phyloP scores from a whole-genome alignment of 2,329 filamentous ascomycete species.

The Epichloe gansuensis region DNA sequence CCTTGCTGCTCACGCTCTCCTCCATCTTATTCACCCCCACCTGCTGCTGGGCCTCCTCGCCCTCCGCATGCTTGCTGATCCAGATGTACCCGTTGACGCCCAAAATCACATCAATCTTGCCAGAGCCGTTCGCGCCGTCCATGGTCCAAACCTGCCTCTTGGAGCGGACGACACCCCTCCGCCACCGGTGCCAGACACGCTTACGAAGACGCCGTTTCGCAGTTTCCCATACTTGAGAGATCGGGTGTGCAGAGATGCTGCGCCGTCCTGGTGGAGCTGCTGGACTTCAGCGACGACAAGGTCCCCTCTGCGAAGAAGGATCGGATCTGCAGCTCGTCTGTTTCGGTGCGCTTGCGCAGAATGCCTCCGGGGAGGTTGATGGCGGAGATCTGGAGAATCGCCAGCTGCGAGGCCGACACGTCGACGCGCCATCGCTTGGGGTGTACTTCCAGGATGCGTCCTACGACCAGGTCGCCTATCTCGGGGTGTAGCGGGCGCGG shows the following conservation, averaged over 20 bases:
- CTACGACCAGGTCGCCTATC: conserved; percentile 91
- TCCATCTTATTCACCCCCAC: conserved; percentile 71
- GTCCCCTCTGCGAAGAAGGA: conserved; percentile 94
- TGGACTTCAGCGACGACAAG: conserved; percentile 92
- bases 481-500: conserved; percentile 85
- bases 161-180: conserved; percentile 77
- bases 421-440: conserved; percentile 90
- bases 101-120: conserved; percentile 71
- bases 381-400: conserved; percentile 69
- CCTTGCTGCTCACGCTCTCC: conserved; percentile 70
- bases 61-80: conserved; percentile 74
- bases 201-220: conserved; percentile 81
- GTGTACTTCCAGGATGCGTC: conserved; percentile 90
- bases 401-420: conserved; percentile 76
- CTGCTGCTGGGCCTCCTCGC: conserved; percentile 33
- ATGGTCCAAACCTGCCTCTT: conserved; percentile 83
- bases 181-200: conserved; percentile 70
- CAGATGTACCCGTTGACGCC: conserved; percentile 97
- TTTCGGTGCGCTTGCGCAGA: conserved; percentile 79
- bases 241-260: conserved; percentile 78
- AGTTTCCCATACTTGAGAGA: conserved; percentile 91
- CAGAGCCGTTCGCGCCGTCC: conserved; percentile 40
- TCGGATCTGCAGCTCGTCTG: conserved; percentile 92
- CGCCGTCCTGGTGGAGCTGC: conserved; percentile 73
- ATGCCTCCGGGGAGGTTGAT: conserved; percentile 96